A percentile compares a stretch with the other conserved stretches of the same genome.
These are phyloP conservation scores for Alternaria sp. DNA, from an alignment of 2,329 filamentous ascomycete genomes.

Conservation along the genomic window DNA sequence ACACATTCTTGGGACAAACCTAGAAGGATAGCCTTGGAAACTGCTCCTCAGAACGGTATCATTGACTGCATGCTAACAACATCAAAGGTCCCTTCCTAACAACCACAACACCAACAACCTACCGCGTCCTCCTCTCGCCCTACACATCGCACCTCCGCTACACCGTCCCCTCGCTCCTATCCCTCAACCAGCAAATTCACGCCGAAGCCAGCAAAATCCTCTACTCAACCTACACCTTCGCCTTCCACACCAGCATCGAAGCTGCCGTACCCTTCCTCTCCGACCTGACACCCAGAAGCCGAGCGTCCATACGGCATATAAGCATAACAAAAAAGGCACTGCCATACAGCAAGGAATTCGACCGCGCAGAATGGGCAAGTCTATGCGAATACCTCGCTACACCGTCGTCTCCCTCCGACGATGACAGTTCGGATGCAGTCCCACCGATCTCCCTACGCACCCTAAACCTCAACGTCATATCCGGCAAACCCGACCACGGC, in stretches of 20 bases:
- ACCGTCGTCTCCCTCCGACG: neutral
- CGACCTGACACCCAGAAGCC: conserved; percentile 60
- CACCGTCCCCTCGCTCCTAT: conserved; percentile 40
- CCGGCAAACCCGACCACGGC: conserved; percentile 56
- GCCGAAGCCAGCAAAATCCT: conserved; percentile 63
- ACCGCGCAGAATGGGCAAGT: conserved; percentile 62
- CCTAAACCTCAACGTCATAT: conserved; percentile 60
- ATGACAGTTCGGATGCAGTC: neutral
- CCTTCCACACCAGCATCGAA: conserved; percentile 67
- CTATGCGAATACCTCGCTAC: conserved; percentile 54
- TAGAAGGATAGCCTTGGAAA: neutral
- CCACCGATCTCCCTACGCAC: conserved; percentile 20
- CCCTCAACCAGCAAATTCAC: conserved; percentile 52
- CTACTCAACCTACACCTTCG: conserved; percentile 64
- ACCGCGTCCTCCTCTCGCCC: conserved; percentile 56
- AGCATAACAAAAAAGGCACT: conserved; percentile 63
- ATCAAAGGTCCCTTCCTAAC: conserved; percentile 50
- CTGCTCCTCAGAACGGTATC: neutral
- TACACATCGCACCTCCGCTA: conserved; percentile 56
- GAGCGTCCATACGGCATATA: conserved; percentile 58
- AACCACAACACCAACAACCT: conserved; percentile 61
- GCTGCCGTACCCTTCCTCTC: conserved; percentile 65
- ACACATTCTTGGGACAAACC: neutral
- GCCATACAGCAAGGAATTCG: conserved; percentile 61
- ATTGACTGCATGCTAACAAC: conserved; percentile 15